Percentiles rank a stretch among this genome's conserved stretches.
Conservation (phyloP, 495 filamentous ascomycete species). For the Lentithecium fluviatile region DNA sequence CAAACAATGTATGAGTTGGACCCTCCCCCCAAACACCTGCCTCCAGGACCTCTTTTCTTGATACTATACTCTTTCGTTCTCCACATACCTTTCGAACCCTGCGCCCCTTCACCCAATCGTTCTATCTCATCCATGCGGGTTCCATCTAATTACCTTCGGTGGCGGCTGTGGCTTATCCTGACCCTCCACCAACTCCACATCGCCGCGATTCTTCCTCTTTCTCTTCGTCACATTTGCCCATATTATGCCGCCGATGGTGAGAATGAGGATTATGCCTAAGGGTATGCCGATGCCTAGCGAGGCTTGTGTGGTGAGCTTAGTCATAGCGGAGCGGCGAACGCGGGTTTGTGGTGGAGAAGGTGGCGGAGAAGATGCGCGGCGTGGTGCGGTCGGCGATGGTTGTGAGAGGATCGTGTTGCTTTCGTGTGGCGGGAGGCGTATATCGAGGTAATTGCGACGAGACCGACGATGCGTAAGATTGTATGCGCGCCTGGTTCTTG, state of each 20-base stretch:
- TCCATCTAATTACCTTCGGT: slow-evolving; percentile 13
- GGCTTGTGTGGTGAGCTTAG: slow-evolving; percentile 16
- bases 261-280: slow-evolving; percentile 14
- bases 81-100: too few species aligned
- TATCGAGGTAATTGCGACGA: too few species aligned
- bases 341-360: not conserved
- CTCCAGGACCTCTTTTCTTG: too few species aligned
- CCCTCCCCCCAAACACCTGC: too few species aligned
- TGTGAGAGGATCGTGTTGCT: too few species aligned
- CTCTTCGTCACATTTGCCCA: slow-evolving; percentile 9
- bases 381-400: not conserved
- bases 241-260: slow-evolving; percentile 9
- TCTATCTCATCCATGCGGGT: not conserved
- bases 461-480: too few species aligned
- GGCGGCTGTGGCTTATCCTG: not conserved
- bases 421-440: too few species aligned
- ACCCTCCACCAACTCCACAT: not conserved
- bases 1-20: too few species aligned
- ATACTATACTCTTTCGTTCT: too few species aligned
- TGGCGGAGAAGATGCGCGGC: not conserved
- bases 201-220: not conserved
- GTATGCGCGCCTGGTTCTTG: too few species aligned
- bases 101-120: too few species aligned
- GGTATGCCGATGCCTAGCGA: slow-evolving; percentile 25
- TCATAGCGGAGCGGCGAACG: not conserved